Base-by-base conservation (phyloP, 371 early-diverging fungal genomes). In the Umbelopsis sp. region DNA sequence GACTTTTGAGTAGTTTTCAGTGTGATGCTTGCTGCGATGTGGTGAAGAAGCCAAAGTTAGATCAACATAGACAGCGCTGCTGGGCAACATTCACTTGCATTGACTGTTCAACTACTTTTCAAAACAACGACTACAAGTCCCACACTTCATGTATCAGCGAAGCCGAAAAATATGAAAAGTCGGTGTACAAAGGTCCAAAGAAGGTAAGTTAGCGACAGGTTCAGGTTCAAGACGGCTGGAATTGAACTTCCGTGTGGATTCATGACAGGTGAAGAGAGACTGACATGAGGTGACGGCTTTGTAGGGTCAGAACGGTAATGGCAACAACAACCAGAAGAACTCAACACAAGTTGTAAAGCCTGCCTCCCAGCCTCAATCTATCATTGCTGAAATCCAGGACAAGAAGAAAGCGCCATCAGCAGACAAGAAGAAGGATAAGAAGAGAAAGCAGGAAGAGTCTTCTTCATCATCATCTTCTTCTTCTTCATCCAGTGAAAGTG, bases 111-210 rank as follows among this genome's bases (percentile, higher is more conserved):
- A 87, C 81, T n/a, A 92, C 93, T 46, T 97, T 97, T 78, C 80
- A 87, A 44, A 94, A 94, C 38, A 81, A 73, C 7, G 84, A 85
- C 48, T 96, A 93, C 77, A 84, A 91, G 44, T 71, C 81, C 8
- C 98, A 97, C 74, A 95, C 89, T 0, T 85, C 89, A 8, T 96
- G 97, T 76, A 95, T 96, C 46, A 87, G 89, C 20, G 98, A 97
- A 75, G 93, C 91, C 3, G 92, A 97, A 80, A 97, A 96, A 75
- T 96, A 94, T 73, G 91, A 96, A 74, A 89, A 88, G 70, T 73
- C 83, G 18, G 73, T 88, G 16, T 88, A 84, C 69, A 81, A 87
- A 67, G 81, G 79, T 50, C 75, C 73, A 52, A 85, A 83, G 67
- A 87, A 88, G 85, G 86, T 84, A 70, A 38, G n/a, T 22, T 10